A percentile compares a stretch with the other conserved stretches of the same genome.
These are phyloP conservation scores for Phaffomyces antillensis DNA, from an alignment of 805 yeast species.

Conservation along the genomic window DNA sequence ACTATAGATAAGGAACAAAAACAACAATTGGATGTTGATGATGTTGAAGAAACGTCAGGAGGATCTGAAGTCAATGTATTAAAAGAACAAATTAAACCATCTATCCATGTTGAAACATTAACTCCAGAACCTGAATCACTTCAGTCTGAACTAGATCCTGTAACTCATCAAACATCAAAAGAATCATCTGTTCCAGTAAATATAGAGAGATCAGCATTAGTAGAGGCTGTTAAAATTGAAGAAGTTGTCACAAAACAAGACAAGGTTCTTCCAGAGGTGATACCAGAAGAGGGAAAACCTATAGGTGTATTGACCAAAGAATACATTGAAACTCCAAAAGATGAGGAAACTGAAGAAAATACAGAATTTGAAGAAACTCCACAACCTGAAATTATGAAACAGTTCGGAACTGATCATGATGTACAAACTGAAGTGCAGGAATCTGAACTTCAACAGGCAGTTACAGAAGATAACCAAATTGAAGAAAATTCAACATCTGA, in stretches of 20 bases:
- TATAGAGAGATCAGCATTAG: neutral
- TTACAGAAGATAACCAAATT: no score
- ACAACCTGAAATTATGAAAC: no score
- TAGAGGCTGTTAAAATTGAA: neutral
- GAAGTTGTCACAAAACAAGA: neutral
- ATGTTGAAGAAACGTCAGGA: neutral
- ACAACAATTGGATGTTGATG: neutral
- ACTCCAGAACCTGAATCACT: neutral
- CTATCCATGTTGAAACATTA: neutral
- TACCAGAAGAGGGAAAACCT: no score
- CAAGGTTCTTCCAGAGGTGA: no score
- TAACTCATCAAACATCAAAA: neutral
- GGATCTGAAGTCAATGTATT: neutral
- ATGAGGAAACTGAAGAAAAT: neutral
- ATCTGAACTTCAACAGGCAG: no score
- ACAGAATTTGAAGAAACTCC: neutral
- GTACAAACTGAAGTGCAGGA: neutral
- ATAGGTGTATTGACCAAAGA: no score
- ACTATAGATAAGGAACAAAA: neutral
- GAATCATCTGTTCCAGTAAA: neutral
- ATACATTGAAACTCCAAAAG: neutral
- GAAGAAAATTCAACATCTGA: neutral
- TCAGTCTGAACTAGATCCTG: no score
- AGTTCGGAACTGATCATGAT: neutral
- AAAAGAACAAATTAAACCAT: neutral